Conservation (phyloP, 306 rosid genomes). For the Ochetophila trinervis region DNA sequence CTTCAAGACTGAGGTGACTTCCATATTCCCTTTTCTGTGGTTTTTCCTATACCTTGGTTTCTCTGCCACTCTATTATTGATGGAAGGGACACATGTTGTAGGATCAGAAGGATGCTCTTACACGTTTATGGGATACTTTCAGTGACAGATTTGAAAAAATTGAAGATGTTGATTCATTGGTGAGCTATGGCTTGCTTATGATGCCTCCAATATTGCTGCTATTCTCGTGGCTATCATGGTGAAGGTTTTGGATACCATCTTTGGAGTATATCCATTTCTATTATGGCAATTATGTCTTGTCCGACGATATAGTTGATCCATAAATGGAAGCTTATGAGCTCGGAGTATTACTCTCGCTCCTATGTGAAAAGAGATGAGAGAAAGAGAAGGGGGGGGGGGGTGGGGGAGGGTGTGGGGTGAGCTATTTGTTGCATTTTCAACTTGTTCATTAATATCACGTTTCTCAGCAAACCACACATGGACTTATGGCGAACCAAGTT, state of each 20-base stretch:
- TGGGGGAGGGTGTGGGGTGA: no score
- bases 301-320: no score
- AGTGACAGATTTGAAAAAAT: constrained; percentile 34
- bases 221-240: constrained; percentile 53
- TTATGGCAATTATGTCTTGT: no score
- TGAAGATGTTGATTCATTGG: constrained; percentile 56
- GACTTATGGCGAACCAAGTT: no score
- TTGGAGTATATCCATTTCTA: no score
- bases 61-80: constrained; percentile 16
- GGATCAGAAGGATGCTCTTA: constrained; percentile 40
- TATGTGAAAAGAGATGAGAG: no score
- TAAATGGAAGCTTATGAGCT: no score
- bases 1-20: constrained; percentile 40
- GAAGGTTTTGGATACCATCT: not conserved
- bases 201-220: constrained; percentile 64
- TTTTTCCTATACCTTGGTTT: not conserved
- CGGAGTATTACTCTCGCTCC: no score
- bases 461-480: no score
- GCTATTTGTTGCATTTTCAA: no score
- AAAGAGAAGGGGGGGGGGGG: no score
- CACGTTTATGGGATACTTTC: constrained; percentile 41
- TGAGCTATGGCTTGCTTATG: constrained; percentile 57
- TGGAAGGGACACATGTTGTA: constrained; percentile 35
- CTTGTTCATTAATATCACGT: no score
- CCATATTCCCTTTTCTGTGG: not conserved